Percentiles rank a stretch among this genome's conserved stretches.
phyloP scores from a whole-genome alignment of 2,329 filamentous ascomycete species.

The Pseudogymnoascus sp. region DNA sequence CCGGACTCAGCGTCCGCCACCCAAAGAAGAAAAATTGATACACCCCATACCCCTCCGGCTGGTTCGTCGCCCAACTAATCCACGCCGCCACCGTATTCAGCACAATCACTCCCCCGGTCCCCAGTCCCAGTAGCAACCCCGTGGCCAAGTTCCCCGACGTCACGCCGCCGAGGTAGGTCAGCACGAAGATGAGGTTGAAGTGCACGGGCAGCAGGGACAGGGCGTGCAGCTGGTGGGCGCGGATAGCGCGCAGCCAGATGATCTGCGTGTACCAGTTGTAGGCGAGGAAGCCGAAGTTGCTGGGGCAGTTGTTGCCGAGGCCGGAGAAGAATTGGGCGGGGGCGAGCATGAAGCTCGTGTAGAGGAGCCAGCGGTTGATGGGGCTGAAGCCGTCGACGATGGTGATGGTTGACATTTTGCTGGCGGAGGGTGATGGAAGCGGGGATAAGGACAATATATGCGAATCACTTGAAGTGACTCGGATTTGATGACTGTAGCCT shows the following conservation, averaged over 20 bases:
- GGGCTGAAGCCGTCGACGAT: conserved; percentile 14
- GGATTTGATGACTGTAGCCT: too few species aligned
- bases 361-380: conserved; percentile 15
- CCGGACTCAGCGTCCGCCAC: neutral
- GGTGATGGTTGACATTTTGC: neutral
- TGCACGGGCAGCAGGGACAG: neutral
- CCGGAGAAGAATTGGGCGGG: conserved; percentile 14
- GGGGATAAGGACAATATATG: neutral
- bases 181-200: neutral
- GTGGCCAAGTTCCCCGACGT: neutral
- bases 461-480: neutral
- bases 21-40: conserved; percentile 15
- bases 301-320: conserved; percentile 13
- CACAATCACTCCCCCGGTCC: conserved; percentile 11
- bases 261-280: conserved; percentile 16
- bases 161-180: neutral
- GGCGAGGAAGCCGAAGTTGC: conserved; percentile 14
- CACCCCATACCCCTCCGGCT: conserved; percentile 9
- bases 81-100: conserved; percentile 14
- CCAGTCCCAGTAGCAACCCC: conserved; percentile 7
- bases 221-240: conserved; percentile 9
- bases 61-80: conserved; percentile 13
- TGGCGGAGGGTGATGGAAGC: neutral
- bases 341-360: conserved; percentile 13
- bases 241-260: conserved; percentile 8